A percentile compares a stretch with the other conserved stretches of the same genome.
Conservation (phyloP, 2,329 filamentous ascomycete species). For the Colletotrichum sansevieriae region DNA sequence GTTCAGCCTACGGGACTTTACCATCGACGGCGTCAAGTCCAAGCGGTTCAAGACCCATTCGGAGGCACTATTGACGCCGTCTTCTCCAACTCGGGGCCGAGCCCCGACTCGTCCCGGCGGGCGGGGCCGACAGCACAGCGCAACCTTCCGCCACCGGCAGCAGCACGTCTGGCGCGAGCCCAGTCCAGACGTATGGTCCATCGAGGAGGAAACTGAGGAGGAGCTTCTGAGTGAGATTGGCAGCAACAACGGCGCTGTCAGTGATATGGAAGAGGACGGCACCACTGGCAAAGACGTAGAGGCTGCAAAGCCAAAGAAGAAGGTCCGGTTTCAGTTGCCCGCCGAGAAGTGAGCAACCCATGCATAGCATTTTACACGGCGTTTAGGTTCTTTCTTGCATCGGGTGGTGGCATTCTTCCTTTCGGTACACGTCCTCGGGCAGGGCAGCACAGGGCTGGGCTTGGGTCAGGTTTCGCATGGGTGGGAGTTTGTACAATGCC, state of each 20-base stretch:
- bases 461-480: conserved; percentile 9
- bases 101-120: conserved; percentile 46
- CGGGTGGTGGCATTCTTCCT: conserved; percentile 43
- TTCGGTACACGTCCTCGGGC: conserved; percentile 29
- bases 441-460: conserved; percentile 1
- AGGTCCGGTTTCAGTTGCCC: conserved; percentile 67
- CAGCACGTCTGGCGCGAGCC: conserved; percentile 68
- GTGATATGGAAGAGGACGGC: conserved; percentile 47
- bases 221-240: conserved; percentile 61
- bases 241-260: conserved; percentile 48
- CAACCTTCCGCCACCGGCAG: conserved; percentile 54
- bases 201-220: conserved; percentile 70
- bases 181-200: conserved; percentile 71
- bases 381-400: conserved; percentile 44
- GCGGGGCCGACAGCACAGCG: conserved; percentile 47
- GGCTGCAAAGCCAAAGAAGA: conserved; percentile 67
- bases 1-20: conserved; percentile 58
- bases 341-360: conserved; percentile 49
- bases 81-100: conserved; percentile 47
- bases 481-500: conserved; percentile 31
- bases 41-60: conserved; percentile 47
- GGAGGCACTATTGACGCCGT: conserved; percentile 51
- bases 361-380: conserved; percentile 28
- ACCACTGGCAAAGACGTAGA: conserved; percentile 50
- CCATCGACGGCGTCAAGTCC: conserved; percentile 52